Conservation (phyloP, 257 asterid species). For the Sherardia arvensis region DNA sequence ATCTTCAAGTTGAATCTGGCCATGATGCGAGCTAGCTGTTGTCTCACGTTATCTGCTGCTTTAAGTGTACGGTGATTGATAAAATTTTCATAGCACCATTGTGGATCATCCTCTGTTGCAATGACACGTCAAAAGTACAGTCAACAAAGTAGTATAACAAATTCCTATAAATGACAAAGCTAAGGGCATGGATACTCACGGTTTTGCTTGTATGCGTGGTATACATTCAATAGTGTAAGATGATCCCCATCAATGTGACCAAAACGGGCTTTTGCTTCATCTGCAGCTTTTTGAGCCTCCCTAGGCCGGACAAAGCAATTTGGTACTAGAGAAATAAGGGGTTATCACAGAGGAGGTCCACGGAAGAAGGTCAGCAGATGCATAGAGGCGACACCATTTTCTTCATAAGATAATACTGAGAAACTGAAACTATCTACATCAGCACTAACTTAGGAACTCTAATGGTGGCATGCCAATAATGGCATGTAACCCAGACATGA, state of each 20-base stretch:
- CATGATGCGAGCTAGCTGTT: constrained; percentile 93
- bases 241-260: constrained; percentile 97
- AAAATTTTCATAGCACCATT: constrained; percentile 91
- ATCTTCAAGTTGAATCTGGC: constrained; percentile 79
- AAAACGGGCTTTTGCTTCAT: constrained; percentile 98
- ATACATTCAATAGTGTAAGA: constrained; percentile 81
- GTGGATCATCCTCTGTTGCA: constrained; percentile 74
- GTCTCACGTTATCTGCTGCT: constrained; percentile 92
- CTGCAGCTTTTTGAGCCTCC: constrained; percentile 98
- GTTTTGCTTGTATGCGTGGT: constrained; percentile 92
- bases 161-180: neutral
- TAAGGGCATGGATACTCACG: constrained; percentile 34
- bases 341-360: constrained; percentile 99
- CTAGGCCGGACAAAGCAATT: constrained; percentile 99
- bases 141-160: constrained; percentile 13
- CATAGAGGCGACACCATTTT: constrained; percentile 98
- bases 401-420: constrained; percentile 98
- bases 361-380: constrained; percentile 99
- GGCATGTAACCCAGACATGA: constrained; percentile 90
- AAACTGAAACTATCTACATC: constrained; percentile 99
- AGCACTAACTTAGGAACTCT: constrained; percentile 91
- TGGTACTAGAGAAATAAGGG: constrained; percentile 99
- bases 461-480: constrained; percentile 68
- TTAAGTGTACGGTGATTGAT: constrained; percentile 72
- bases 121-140: neutral